Percentiles rank a stretch among this genome's conserved stretches.
These are phyloP conservation scores for Picocystis sp. DNA, from an alignment of 163 green algal genomes.

Conservation along the genomic window DNA sequence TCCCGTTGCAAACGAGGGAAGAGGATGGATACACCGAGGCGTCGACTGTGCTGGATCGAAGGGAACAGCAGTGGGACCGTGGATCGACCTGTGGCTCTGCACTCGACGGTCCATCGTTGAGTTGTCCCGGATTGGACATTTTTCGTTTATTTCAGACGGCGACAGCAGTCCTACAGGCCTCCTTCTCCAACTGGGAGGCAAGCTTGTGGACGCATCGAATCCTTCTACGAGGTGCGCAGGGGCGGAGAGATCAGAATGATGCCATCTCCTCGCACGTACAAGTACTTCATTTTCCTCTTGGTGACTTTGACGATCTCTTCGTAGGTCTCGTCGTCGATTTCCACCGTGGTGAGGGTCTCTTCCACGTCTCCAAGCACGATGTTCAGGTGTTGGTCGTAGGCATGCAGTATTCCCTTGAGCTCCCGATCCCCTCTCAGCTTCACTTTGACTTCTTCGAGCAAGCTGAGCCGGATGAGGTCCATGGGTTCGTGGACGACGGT, in stretches of 20 bases:
- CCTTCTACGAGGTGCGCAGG: constrained; percentile 32
- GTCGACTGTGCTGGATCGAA: too few species aligned
- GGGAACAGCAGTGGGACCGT: too few species aligned
- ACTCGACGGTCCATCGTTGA: too few species aligned
- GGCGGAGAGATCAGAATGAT: constrained; percentile 90
- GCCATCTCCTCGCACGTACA: constrained; percentile 91
- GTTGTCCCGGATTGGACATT: too few species aligned
- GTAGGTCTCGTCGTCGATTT: constrained; percentile 98
- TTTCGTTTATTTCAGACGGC: too few species aligned
- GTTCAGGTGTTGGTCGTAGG: constrained; percentile 99
- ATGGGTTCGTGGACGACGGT: constrained; percentile 91
- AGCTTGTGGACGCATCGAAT: too few species aligned
- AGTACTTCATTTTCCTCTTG: constrained; percentile 57
- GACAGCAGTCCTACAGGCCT: too few species aligned
- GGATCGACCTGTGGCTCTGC: too few species aligned
- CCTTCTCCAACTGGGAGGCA: too few species aligned
- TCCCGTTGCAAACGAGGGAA: too few species aligned
- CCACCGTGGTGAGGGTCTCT: constrained; percentile 83
- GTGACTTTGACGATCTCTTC: constrained; percentile 96
- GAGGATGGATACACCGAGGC: too few species aligned
- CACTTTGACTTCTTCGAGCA: constrained; percentile 94
- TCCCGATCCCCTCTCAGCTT: constrained; percentile 87
- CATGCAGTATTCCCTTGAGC: constrained; percentile 82
- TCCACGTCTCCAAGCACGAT: constrained; percentile 99
- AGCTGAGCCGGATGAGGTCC: constrained; percentile 76